phyloP scores from a whole-genome alignment of 768 basidiomycete species.

The Lentinula edodes region DNA sequence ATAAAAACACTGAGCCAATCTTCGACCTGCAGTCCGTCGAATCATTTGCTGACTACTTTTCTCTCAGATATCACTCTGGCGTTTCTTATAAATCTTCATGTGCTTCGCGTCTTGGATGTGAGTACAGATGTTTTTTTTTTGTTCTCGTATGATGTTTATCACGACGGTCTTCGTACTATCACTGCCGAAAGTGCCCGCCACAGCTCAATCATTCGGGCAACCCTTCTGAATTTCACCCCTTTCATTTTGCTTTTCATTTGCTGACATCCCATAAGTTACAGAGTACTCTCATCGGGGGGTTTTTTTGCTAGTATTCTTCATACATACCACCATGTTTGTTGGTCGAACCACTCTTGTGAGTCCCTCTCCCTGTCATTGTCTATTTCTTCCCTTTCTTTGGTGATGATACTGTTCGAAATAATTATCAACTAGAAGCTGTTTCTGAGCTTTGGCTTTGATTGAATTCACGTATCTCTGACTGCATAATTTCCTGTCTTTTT shows the following conservation, averaged over 20 bases:
- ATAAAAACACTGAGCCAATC: slow-evolving; percentile 49
- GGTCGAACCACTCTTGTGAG: no score
- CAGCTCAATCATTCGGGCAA: slow-evolving; percentile 84
- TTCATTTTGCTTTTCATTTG: neutral
- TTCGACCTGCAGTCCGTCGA: neutral
- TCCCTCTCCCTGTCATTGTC: no score
- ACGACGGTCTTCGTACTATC: slow-evolving; percentile 90
- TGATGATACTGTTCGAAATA: slow-evolving; percentile 43
- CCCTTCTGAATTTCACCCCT: slow-evolving; percentile 54
- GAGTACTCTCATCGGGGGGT: no score
- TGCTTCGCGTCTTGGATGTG: slow-evolving; percentile 13
- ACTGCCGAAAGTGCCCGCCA: slow-evolving; percentile 91
- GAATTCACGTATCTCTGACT: neutral
- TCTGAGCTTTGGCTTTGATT: slow-evolving; percentile 71
- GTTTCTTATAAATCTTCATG: neutral
- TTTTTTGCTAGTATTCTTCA: no score
- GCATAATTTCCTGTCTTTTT: neutral
- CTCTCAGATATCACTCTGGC: neutral
- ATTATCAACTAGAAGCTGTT: slow-evolving; percentile 90
- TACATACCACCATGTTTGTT: no score
- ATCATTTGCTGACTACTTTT: neutral
- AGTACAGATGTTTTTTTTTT: slow-evolving; percentile 17
- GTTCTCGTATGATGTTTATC: slow-evolving; percentile 61
- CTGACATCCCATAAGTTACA: no score
- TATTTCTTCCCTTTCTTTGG: neutral